These are phyloP conservation scores for Malus hybrid DNA, from an alignment of 331 rosid species.

Conservation along the genomic window DNA sequence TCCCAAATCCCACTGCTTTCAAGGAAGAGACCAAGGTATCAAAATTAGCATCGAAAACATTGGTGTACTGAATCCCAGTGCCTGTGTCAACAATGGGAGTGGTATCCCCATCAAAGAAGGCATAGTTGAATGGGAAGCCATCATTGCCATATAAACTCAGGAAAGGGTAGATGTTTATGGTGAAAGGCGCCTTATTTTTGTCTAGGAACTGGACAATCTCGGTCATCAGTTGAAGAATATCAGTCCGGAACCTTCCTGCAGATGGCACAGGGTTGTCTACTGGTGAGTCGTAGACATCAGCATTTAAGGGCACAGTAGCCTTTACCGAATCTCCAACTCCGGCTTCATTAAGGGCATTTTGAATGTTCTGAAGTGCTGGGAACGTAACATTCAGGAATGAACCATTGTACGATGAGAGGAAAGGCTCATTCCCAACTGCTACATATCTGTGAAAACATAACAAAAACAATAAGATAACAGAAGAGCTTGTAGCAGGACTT, in stretches of 20 bases:
- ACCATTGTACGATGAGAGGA: slow-evolving; percentile 73
- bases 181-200: slow-evolving; percentile 73
- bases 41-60: slow-evolving; percentile 84
- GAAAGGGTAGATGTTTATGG: slow-evolving; percentile 89
- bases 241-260: slow-evolving; percentile 67
- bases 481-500: neutral
- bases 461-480: neutral
- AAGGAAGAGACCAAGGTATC: slow-evolving; percentile 81
- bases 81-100: slow-evolving; percentile 41
- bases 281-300: slow-evolving; percentile 83
- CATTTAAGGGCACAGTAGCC: slow-evolving; percentile 91
- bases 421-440: slow-evolving; percentile 97
- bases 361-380: slow-evolving; percentile 87
- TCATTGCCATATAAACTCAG: slow-evolving; percentile 79
- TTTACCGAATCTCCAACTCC: slow-evolving; percentile 58
- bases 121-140: slow-evolving; percentile 70
- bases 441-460: slow-evolving; percentile 52
- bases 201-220: slow-evolving; percentile 57
- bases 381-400: slow-evolving; percentile 73
- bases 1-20: slow-evolving; percentile 50
- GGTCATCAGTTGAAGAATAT: slow-evolving; percentile 65
- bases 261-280: slow-evolving; percentile 47
- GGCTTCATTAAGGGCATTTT: slow-evolving; percentile 77
- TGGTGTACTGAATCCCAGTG: slow-evolving; percentile 58
- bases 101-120: slow-evolving; percentile 76